Percentiles rank a stretch among this genome's conserved stretches.
Evolutionary conservation across 345 rosid species (phyloP).

Genomic region (Eucalyptus melliodora): DNA sequence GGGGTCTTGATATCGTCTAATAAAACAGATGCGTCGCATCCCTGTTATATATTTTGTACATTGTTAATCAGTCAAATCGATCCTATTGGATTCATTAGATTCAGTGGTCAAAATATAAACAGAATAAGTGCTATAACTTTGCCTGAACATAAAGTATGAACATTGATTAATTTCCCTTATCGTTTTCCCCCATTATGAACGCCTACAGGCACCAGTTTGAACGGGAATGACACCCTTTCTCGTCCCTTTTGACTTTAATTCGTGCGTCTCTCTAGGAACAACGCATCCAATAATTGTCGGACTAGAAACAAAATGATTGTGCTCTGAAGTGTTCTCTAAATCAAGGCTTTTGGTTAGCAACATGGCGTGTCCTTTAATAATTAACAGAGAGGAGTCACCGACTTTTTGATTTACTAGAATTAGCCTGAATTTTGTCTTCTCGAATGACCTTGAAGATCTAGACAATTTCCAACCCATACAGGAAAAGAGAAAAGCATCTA

Average conservation of each 20-base stretch:
- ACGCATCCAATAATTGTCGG: background rate
- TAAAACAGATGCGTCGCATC: too few relatives aligned
- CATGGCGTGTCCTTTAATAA: background rate
- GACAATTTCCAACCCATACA: background rate
- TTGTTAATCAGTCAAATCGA: too few relatives aligned
- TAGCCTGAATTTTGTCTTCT: background rate
- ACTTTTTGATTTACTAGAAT: background rate
- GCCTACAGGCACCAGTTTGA: background rate
- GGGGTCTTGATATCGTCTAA: too few relatives aligned
- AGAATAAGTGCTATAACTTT: background rate
- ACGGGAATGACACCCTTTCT: background rate
- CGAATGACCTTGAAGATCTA: background rate
- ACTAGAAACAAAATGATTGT: background rate
- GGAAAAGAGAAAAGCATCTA: background rate
- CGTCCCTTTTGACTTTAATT: background rate
- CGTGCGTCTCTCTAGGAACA: background rate
- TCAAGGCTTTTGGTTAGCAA: background rate
- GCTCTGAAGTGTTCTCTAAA: background rate
- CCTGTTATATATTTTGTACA: too few relatives aligned
- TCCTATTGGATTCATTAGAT: background rate
- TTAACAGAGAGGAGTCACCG: background rate
- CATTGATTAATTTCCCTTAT: background rate
- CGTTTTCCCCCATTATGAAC: background rate
- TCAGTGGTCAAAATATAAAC: background rate
- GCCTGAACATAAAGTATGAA: background rate